These are phyloP conservation scores for Paraphysoderma sedebokerense DNA, from an alignment of 371 early-diverging fungal species.

Conservation along the genomic window DNA sequence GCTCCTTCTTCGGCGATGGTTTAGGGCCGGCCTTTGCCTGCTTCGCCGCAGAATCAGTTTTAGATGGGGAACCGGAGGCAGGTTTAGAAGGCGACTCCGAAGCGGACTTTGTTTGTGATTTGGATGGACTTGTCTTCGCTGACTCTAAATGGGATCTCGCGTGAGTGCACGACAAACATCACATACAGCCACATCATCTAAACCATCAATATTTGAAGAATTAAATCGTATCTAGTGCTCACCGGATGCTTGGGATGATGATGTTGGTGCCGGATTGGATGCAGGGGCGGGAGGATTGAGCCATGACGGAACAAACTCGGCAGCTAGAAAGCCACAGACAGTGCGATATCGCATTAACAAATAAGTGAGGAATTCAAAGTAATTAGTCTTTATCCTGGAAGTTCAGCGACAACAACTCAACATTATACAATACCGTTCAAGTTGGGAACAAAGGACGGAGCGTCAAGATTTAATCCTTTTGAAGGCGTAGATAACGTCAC, in stretches of 20 bases:
- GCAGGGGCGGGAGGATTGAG: conserved; percentile 10
- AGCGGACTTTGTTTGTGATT: not conserved
- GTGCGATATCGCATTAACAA: no score
- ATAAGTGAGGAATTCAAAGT: no score
- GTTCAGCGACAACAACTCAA: no score
- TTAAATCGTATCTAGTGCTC: not conserved
- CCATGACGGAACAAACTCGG: conserved; percentile 24
- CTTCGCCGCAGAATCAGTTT: not conserved
- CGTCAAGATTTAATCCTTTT: conserved; percentile 34
- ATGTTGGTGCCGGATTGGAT: conserved; percentile 4
- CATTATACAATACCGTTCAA: no score
- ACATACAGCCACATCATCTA: not conserved
- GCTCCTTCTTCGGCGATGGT: not conserved
- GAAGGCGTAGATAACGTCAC: no score
- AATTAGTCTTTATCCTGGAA: no score
- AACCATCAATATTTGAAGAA: not conserved
- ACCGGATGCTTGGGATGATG: not conserved
- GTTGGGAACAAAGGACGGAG: conserved; percentile 31
- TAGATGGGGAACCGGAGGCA: not conserved
- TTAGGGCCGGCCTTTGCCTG: conserved; percentile 1
- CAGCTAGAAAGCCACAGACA: no score
- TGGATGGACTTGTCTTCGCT: not conserved
- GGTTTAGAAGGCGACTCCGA: not conserved
- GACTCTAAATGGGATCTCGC: not conserved
- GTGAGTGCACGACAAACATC: not conserved